Percentiles rank a stretch among this genome's conserved stretches.
Conservation (phyloP, 495 filamentous ascomycete species). For the Pyrenula massariospora region DNA sequence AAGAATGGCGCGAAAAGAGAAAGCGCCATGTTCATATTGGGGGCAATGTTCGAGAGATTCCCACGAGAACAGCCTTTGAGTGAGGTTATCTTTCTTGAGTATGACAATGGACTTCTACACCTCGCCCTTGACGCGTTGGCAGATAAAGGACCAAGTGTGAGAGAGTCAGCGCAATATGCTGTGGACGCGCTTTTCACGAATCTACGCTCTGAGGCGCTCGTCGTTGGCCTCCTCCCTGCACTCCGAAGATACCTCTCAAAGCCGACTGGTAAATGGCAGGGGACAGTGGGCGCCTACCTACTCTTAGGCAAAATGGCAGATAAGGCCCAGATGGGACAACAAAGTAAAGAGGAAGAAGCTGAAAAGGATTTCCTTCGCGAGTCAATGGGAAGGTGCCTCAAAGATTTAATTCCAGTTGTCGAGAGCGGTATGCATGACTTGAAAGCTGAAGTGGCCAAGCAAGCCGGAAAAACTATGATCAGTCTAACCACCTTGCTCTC, state of each 20-base stretch:
- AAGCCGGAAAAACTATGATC: slow-evolving; percentile 81
- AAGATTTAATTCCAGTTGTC: slow-evolving; percentile 80
- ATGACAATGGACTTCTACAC: slow-evolving; percentile 62
- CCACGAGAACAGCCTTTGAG: slow-evolving; percentile 63
- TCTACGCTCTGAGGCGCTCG: slow-evolving; percentile 69
- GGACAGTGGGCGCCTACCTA: slow-evolving; percentile 71
- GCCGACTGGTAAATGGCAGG: slow-evolving; percentile 88
- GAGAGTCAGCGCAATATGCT: slow-evolving; percentile 87
- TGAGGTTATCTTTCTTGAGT: slow-evolving; percentile 69
- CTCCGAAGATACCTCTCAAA: slow-evolving; percentile 65
- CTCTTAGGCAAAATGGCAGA: slow-evolving; percentile 84
- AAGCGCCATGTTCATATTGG: slow-evolving; percentile 88
- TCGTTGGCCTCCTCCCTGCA: slow-evolving; percentile 65
- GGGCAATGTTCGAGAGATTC: slow-evolving; percentile 84
- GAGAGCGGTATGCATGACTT: slow-evolving; percentile 94
- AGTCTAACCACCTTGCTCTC: slow-evolving; percentile 81
- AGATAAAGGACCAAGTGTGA: slow-evolving; percentile 81
- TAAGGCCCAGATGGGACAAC: slow-evolving; percentile 77
- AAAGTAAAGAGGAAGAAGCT: slow-evolving; percentile 64
- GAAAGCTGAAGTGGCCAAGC: slow-evolving; percentile 81
- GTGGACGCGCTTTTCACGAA: slow-evolving; percentile 76
- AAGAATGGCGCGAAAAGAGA: slow-evolving; percentile 80
- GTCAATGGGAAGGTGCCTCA: slow-evolving; percentile 83
- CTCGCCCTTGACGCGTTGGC: slow-evolving; percentile 74
- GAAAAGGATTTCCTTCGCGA: slow-evolving; percentile 82